These are phyloP conservation scores for Marasmius fiardii DNA, from an alignment of 1,284 basidiomycete genomes.

Conservation along the genomic window DNA sequence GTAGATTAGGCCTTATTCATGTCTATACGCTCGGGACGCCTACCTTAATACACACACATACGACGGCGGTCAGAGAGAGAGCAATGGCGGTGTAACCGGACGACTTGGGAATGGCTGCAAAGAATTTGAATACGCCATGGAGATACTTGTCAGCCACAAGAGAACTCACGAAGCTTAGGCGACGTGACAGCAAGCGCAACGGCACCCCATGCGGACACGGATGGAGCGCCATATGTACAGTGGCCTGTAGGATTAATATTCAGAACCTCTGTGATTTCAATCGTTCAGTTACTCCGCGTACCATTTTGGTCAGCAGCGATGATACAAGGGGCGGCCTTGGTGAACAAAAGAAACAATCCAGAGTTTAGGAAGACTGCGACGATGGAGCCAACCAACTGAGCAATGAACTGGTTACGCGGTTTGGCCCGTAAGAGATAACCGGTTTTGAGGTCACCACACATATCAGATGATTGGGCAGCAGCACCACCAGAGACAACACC, in stretches of 20 bases:
- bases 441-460: constrained; percentile 74
- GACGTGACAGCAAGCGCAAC: constrained; percentile 55
- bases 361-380: constrained; percentile 56
- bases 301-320: constrained; percentile 21
- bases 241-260: constrained; percentile 16
- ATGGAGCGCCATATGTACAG: constrained; percentile 59
- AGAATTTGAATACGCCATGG: not conserved
- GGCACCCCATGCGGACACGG: constrained; percentile 61
- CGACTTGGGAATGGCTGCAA: constrained; percentile 46
- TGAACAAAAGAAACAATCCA: constrained; percentile 62
- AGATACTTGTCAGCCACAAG: no score
- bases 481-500: constrained; percentile 59
- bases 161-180: constrained; percentile 40
- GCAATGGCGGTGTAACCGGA: constrained; percentile 66
- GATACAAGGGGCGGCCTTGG: constrained; percentile 67
- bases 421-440: constrained; percentile 67
- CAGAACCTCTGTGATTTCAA: not conserved
- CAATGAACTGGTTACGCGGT: constrained; percentile 65
- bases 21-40: constrained; percentile 2
- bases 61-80: constrained; percentile 43
- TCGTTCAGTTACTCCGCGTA: constrained; percentile 25
- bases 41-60: constrained; percentile 45
- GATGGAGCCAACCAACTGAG: constrained; percentile 53
- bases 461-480: constrained; percentile 61
- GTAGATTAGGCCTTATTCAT: not conserved